Evolutionary conservation across 2,329 filamentous ascomycete genomes (phyloP).

Genomic region (Neopestalotiopsis sp.): DNA sequence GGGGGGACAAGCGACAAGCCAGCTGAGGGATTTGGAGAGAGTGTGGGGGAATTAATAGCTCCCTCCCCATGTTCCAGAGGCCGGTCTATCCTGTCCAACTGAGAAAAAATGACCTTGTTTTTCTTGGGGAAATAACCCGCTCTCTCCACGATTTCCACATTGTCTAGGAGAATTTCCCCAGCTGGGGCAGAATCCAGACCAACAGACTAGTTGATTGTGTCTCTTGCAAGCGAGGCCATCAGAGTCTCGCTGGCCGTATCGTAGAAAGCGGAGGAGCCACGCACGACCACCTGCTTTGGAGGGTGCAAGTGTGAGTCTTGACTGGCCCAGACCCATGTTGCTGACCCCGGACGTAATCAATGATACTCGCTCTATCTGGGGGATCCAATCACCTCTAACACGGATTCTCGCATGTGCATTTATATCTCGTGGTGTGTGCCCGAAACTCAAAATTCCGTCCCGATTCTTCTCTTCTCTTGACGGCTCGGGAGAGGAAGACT

Average conservation of each 20-base stretch:
- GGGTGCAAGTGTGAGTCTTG: neutral
- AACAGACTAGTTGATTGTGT: neutral
- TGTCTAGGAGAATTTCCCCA: slow-evolving; percentile 9
- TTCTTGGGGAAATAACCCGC: neutral
- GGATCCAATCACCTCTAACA: slow-evolving; percentile 5
- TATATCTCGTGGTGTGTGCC: slow-evolving; percentile 3
- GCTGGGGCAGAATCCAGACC: slow-evolving; percentile 7
- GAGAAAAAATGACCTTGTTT: neutral
- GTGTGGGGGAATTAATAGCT: neutral
- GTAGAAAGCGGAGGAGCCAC: neutral
- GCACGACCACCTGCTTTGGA: neutral
- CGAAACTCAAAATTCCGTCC: neutral
- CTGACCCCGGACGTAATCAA: slow-evolving; percentile 4
- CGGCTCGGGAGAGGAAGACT: slow-evolving; percentile 2
- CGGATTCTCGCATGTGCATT: neutral
- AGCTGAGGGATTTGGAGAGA: slow-evolving; percentile 4
- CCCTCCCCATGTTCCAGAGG: neutral
- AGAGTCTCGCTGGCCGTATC: neutral
- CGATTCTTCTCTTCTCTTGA: neutral
- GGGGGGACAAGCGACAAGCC: neutral
- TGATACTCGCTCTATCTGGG: neutral
- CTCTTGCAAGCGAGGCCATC: slow-evolving; percentile 10
- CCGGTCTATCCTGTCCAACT: neutral
- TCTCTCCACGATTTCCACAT: neutral
- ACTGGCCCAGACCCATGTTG: slow-evolving; percentile 6